phyloP scores from a whole-genome alignment of 352 stramenopile genomes.

The Stramenopiles sp. region DNA sequence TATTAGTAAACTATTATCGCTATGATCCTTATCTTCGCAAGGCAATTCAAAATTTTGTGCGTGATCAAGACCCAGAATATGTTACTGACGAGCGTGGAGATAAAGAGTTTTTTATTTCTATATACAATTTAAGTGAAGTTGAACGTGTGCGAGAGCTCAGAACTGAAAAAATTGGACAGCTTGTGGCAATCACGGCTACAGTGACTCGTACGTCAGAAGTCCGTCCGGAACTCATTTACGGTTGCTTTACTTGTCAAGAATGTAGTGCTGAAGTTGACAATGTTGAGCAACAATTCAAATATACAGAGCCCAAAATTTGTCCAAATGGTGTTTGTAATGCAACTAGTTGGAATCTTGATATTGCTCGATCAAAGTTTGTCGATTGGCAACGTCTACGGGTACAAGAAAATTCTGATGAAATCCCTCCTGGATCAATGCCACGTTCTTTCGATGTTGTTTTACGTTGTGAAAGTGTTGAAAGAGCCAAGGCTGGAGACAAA shows the following conservation, averaged over 20 bases:
- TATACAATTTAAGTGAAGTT: conserved; percentile 24
- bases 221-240: conserved; percentile 71
- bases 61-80: conserved; percentile 19
- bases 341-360: conserved; percentile 34
- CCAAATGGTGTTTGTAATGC: conserved; percentile 73
- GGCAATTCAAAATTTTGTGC: conserved; percentile 20
- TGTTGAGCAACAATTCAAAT: conserved; percentile 90
- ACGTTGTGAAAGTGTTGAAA: conserved; percentile 83
- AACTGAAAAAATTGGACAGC: conserved; percentile 54
- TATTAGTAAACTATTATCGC: conserved; percentile 13
- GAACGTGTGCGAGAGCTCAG: conserved; percentile 49
- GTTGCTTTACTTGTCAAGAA: conserved; percentile 65
- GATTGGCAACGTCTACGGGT: conserved; percentile 94
- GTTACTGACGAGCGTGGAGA: conserved; percentile 9
- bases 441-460: conserved; percentile 82
- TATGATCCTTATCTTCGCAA: conserved; percentile 19
- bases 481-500: conserved; percentile 64
- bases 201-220: conserved; percentile 90
- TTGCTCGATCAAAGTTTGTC: conserved; percentile 63
- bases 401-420: conserved; percentile 92
- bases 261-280: conserved; percentile 48
- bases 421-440: conserved; percentile 85
- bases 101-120: conserved; percentile 27
- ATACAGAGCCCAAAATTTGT: conserved; percentile 76
- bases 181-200: conserved; percentile 63